phyloP scores from a whole-genome alignment of 139 green algal genomes.

The Yamagishiella unicocca region DNA sequence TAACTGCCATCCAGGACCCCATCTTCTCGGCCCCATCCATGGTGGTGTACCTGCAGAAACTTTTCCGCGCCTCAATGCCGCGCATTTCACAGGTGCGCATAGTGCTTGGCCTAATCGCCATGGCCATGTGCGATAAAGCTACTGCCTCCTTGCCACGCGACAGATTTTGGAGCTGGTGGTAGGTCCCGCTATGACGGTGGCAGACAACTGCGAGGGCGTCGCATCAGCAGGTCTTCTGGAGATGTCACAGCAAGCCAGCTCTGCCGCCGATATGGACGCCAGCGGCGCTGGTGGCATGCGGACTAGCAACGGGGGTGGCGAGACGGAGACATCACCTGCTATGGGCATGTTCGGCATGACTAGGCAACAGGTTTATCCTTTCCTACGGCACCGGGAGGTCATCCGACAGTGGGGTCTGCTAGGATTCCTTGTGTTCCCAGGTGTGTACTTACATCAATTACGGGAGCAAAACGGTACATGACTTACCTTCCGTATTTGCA shows the following conservation, averaged over 20 bases:
- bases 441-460: neutral
- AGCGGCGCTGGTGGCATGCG: neutral
- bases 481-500: too few relatives aligned
- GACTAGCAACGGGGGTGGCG: neutral
- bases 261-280: neutral
- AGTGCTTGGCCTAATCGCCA: neutral
- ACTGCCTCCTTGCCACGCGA: too few relatives aligned
- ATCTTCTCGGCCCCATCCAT: conserved; percentile 26
- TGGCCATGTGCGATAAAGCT: too few relatives aligned
- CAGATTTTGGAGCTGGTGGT: conserved; percentile 43
- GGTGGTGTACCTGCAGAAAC: conserved; percentile 8
- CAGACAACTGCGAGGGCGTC: conserved; percentile 22
- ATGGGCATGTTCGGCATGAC: conserved; percentile 49
- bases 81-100: conserved; percentile 28
- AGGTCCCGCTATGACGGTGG: conserved; percentile 10
- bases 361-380: conserved; percentile 31
- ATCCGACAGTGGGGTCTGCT: conserved; percentile 33
- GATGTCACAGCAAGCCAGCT: neutral
- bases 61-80: neutral
- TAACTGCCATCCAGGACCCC: neutral
- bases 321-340: neutral
- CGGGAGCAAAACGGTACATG: too few relatives aligned
- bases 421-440: conserved; percentile 38
- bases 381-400: conserved; percentile 26
- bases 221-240: conserved; percentile 3